Conservation (phyloP, 208 protist species). For the Leishmania tarentolae region DNA sequence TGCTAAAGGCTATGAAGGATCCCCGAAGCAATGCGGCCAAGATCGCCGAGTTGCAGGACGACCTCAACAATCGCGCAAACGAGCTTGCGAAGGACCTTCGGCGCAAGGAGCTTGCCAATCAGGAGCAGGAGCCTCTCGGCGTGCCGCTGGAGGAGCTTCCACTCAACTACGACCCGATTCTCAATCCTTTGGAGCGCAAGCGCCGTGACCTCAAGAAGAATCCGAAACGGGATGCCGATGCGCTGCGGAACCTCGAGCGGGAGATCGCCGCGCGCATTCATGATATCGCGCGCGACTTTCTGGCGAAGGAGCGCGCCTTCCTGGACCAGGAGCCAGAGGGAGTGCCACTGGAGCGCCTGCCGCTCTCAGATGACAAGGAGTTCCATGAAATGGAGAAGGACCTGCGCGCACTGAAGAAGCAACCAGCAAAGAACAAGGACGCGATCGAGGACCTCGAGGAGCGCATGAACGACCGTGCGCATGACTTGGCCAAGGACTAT, state of each 20-base stretch:
- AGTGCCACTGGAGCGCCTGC: slow-evolving; percentile 61
- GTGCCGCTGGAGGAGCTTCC: slow-evolving; percentile 68
- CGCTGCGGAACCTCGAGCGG: slow-evolving; percentile 53
- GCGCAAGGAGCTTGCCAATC: slow-evolving; percentile 61
- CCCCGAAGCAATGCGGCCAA: slow-evolving; percentile 53
- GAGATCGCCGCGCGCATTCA: slow-evolving; percentile 70
- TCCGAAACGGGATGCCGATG: slow-evolving; percentile 56
- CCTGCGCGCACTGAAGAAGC: slow-evolving; percentile 62
- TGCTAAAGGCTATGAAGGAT: slow-evolving; percentile 65
- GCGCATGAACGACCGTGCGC: slow-evolving; percentile 68
- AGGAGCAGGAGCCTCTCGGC: slow-evolving; percentile 75
- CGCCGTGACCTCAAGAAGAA: slow-evolving; percentile 76
- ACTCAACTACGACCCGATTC: slow-evolving; percentile 67
- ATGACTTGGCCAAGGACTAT: slow-evolving; percentile 67
- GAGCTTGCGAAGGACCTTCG: slow-evolving; percentile 69
- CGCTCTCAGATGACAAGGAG: slow-evolving; percentile 58
- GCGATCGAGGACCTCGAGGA: slow-evolving; percentile 65
- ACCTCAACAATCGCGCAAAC: slow-evolving; percentile 66
- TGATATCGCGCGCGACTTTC: slow-evolving; percentile 63
- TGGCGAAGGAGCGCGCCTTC: slow-evolving; percentile 77
- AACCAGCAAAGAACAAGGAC: slow-evolving; percentile 67
- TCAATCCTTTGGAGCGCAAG: slow-evolving; percentile 69
- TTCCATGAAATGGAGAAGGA: slow-evolving; percentile 73
- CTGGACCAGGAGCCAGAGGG: slow-evolving; percentile 66
- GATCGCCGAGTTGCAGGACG: slow-evolving; percentile 66